These are phyloP conservation scores for Neurospora sp. DNA, from an alignment of 495 filamentous ascomycete species.

Conservation along the genomic window DNA sequence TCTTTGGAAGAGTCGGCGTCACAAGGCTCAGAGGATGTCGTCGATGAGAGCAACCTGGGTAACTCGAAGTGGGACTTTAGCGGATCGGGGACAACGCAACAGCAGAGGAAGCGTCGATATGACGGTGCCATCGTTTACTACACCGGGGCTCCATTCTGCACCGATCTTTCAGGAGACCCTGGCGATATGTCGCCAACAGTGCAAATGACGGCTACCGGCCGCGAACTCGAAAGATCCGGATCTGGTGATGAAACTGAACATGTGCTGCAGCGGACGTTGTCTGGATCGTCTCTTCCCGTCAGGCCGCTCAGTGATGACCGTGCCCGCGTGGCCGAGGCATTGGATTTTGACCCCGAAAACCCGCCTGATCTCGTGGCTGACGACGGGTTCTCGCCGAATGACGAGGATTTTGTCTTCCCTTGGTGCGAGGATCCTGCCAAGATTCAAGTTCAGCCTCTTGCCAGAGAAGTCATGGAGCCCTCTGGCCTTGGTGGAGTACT, in stretches of 20 bases:
- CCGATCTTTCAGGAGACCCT: conserved; percentile 60
- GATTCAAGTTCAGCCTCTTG: conserved; percentile 25
- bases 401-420: conserved; percentile 24
- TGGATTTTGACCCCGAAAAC: conserved; percentile 9
- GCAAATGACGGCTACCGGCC: conserved; percentile 29
- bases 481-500: conserved; percentile 56
- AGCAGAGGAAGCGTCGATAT: conserved; percentile 34
- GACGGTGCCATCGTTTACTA: conserved; percentile 77
- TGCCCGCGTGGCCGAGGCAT: conserved; percentile 4
- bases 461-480: conserved; percentile 43
- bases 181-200: conserved; percentile 27
- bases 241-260: not conserved
- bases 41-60: conserved; percentile 29
- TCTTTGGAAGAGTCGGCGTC: conserved; percentile 33
- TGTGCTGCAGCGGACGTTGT: conserved; percentile 19
- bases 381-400: conserved; percentile 16
- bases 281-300: conserved; percentile 34
- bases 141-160: conserved; percentile 62
- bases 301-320: conserved; percentile 31
- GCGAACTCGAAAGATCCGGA: conserved; percentile 8
- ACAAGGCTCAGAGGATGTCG: conserved; percentile 10
- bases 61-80: conserved; percentile 31
- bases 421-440: conserved; percentile 25
- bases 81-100: conserved; percentile 29
- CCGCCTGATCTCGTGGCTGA: conserved; percentile 14